These are phyloP conservation scores for Taphrina wiesneri DNA, from an alignment of 1,139 yeast genomes.

Conservation along the genomic window DNA sequence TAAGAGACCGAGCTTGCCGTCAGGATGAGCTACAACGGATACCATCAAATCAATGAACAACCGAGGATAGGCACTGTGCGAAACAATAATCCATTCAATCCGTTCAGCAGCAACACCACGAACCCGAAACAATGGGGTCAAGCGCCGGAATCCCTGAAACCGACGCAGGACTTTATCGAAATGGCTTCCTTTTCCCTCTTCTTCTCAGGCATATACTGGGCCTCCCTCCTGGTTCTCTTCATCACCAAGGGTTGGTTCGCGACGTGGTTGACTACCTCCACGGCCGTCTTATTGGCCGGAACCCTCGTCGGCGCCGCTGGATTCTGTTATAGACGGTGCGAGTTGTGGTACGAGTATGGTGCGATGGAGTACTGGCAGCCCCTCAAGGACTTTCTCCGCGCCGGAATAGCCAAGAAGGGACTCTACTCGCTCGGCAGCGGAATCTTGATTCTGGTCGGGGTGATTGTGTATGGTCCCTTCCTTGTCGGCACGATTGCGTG, in stretches of 20 bases:
- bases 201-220: conserved; percentile 23
- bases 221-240: conserved; percentile 3
- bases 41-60: conserved; percentile 6
- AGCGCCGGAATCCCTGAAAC: conserved; percentile 7
- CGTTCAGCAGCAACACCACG: conserved; percentile 22
- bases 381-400: conserved; percentile 20
- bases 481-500: conserved; percentile 18
- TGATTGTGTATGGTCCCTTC: conserved; percentile 29
- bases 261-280: neutral
- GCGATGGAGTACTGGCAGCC: conserved; percentile 35
- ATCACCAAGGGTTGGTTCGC: neutral
- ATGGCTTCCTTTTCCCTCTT: conserved; percentile 22
- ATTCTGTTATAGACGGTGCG: conserved; percentile 20
- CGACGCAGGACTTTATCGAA: conserved; percentile 25
- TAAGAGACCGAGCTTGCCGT: no score
- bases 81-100: conserved; percentile 8
- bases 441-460: conserved; percentile 1
- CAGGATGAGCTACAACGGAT: conserved; percentile 15
- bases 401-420: conserved; percentile 23
- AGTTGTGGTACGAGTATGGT: conserved; percentile 31
- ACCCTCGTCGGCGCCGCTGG: conserved; percentile 15
- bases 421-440: conserved; percentile 6
- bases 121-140: conserved; percentile 19
- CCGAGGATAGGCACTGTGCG: conserved; percentile 11
- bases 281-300: neutral